phyloP scores from a whole-genome alignment of 805 yeast species.

The Metschnikowia anglica region DNA sequence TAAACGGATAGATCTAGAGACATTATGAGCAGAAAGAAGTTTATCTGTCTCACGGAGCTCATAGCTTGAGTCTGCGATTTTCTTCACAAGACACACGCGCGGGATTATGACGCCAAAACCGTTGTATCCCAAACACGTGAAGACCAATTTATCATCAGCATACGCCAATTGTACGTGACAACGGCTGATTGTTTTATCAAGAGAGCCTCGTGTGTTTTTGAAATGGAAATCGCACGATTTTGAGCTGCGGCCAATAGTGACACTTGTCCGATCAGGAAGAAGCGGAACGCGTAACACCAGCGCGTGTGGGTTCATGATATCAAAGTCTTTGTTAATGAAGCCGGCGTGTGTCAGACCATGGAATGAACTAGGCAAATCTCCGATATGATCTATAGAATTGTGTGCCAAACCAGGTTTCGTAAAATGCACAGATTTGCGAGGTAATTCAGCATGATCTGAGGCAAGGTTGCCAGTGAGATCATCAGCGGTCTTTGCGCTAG shows the following conservation, averaged over 20 bases:
- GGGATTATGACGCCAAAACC: slow-evolving; percentile 74
- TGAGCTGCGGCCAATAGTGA: slow-evolving; percentile 69
- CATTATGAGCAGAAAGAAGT: slow-evolving; percentile 22
- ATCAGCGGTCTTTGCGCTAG: no score
- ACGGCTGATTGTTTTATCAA: slow-evolving; percentile 63
- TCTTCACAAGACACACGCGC: slow-evolving; percentile 34
- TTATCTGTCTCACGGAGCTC: slow-evolving; percentile 25
- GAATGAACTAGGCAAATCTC: not conserved
- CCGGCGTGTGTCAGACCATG: slow-evolving; percentile 12
- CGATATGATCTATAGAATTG: not conserved
- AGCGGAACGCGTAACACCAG: slow-evolving; percentile 40
- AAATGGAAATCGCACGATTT: slow-evolving; percentile 52
- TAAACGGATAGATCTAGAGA: slow-evolving; percentile 40
- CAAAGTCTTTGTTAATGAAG: slow-evolving; percentile 33
- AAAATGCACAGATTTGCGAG: not conserved
- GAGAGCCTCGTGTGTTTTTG: slow-evolving; percentile 26
- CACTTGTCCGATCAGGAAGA: slow-evolving; percentile 34
- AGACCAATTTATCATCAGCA: slow-evolving; percentile 41
- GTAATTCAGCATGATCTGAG: not conserved
- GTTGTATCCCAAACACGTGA: slow-evolving; percentile 80
- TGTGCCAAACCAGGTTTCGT: not conserved
- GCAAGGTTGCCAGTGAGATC: no score
- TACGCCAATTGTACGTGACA: slow-evolving; percentile 58
- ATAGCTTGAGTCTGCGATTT: slow-evolving; percentile 19
- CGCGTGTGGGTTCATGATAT: slow-evolving; percentile 35